Evolutionary conservation across 148 eudicot genomes (phyloP).

Genomic region (Amaranthus palmeri): DNA sequence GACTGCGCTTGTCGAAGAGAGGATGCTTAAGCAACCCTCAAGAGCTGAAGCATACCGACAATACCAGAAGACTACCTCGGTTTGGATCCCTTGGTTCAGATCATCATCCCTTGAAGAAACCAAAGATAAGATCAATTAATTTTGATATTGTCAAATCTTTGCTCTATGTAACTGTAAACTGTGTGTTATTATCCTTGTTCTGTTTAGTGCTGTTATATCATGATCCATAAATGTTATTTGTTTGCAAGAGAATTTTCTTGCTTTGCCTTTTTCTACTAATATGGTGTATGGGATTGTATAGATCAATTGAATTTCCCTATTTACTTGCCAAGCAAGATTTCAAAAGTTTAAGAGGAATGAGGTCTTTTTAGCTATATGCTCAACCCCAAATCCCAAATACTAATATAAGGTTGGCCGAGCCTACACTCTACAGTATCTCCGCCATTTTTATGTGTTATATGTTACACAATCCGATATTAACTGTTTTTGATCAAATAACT

Average conservation of each 20-base stretch:
- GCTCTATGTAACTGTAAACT: constrained; percentile 23
- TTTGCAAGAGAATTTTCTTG: constrained; percentile 12
- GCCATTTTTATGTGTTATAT: neutral
- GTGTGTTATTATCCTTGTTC: constrained; percentile 21
- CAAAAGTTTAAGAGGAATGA: neutral
- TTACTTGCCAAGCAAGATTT: neutral
- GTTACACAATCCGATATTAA: no score
- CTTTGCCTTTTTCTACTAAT: neutral
- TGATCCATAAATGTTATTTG: constrained; percentile 11
- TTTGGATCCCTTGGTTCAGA: constrained; percentile 91
- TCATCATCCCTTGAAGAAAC: constrained; percentile 33
- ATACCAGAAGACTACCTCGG: constrained; percentile 80
- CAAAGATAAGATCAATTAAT: constrained; percentile 50
- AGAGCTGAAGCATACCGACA: constrained; percentile 64
- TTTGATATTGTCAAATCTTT: constrained; percentile 6
- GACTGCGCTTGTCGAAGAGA: constrained; percentile 71
- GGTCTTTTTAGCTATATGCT: neutral
- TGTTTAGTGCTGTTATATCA: constrained; percentile 11
- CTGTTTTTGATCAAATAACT: neutral
- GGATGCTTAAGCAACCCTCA: constrained; percentile 56
- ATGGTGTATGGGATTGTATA: constrained; percentile 24
- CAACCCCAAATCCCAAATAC: no score
- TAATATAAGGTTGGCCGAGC: no score
- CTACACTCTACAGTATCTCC: no score
- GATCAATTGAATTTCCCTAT: neutral